Base-by-base conservation (phyloP, 164 flowering plant species). In the Cinnamomum micranthum region DNA sequence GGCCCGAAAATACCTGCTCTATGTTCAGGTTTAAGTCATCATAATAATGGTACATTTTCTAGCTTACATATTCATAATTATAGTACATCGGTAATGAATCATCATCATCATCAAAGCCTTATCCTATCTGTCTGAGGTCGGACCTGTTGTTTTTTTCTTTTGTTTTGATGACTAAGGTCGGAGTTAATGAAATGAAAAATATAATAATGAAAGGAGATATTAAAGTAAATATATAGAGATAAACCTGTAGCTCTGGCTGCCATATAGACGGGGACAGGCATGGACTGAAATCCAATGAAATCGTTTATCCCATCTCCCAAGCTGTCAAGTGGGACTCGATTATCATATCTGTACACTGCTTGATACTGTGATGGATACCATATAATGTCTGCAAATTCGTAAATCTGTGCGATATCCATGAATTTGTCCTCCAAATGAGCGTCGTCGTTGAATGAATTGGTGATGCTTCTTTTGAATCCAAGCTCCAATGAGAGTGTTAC, bases 331-430 rank as follows among this genome's bases (percentile, higher is more conserved):
- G 95, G 86, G 72, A 87, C 92, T 72, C 97, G 82, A 77, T 82
- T 81, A 74, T 94, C 97, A 20, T 83, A 74, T 76, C 95, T 85
- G 78, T 91, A 94, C 0, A 87, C 95, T 20, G 90, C 90, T 22
- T 75, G 82, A 24, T 85, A 77, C 76, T 77, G 84, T 6, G 97
- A 92, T 28, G 97, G 96, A 62, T 92, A 92, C 98, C 97, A 94
- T 20, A 87, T 86, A 5, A 94, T 90, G 71, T 94, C 97, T 71
- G 84, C 93, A 79, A 92, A 94, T 77, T 94, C 98, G 77, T 87
- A 81, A 41, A 70, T 78, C 78, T 76, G 82, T 11, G 85, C 97
- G 68, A 85, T 93, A 2, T 87, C 87, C 78, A 81, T 69, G 79
- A 80, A 90, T 47, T 73, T 76, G 22, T 89, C 87, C 69, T 92